Base-by-base conservation (phyloP, 1,139 yeast species). In the Candida albicans region DNA sequence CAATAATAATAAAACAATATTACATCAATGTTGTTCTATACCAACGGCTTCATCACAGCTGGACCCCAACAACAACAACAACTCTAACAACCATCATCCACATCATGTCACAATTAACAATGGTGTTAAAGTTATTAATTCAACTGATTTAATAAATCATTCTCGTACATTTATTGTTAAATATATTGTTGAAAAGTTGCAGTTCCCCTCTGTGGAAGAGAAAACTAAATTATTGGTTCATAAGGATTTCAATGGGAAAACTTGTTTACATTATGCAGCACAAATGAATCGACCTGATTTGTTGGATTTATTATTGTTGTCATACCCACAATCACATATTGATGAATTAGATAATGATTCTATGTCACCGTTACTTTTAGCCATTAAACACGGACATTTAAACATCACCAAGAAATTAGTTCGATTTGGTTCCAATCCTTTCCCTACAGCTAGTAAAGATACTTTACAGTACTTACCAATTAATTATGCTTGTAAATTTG, bases 201-300 rank as follows among this genome's bases (percentile, higher is more conserved):
- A 18, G 22, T 18, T 18, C 22, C 22, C 22, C 22, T 18, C 62
- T 0, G 45, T 49, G 3, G 54, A 52, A 2, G 55, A 59, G 1
- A 51, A 62, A 6, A 45, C 52, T 8, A 54, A 56, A 4, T 51
- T 73, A 8, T 58, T 73, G 8, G 63, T 72, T 5, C 62, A 72
- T 18, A 70, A 67, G 45, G 95, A 86, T 57, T 75, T 77, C 35
- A 84, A 87, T 53, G 96, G 96, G 4, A 76, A 95, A 53, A 83
- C 85, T 2, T 91, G 98, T 33, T 67, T 93, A 11, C 98, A 93
- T 62, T 89, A 91, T 60, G 95, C 96, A 1, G 79, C 96, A 6
- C 90, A 84, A 54, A 65, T 77, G 51, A 85, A 86, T 38, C 65
- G 87, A 46, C 58, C 71, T 22, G 88, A 82, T 48, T 62, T 84